Evolutionary conservation across 139 green algal species (phyloP), one percentile per base, ranked within the genome.

Genomic region (Chlorella ohadii): DNA sequence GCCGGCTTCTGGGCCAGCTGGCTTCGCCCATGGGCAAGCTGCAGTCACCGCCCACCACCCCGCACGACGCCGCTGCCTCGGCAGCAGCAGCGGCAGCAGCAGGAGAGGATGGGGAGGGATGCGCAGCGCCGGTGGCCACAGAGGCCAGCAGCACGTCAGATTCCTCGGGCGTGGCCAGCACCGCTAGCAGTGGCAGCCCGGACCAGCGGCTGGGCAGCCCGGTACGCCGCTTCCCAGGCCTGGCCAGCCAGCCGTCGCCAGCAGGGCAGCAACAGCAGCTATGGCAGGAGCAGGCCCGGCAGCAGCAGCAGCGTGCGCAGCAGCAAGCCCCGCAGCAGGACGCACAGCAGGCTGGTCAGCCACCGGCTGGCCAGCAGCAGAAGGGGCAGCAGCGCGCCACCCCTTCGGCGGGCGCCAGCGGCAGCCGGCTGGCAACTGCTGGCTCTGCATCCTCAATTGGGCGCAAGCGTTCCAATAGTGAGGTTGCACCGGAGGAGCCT

Each of bases 1-100:
- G 36, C 15, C 23, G n/a, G n/a, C 72, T 59, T 4, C 51, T 65
- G 72, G 72, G 28, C 41, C 71, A 63, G 39, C 38, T 47, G 36
- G 15, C 33, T 1, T 75, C 38, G 23, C 73, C 55, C 27, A 47
- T 68, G 34, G 51, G 47, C 79, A 72, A n/a, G 79, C 79, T 84
- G 67, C 66, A 78, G 25, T 84, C 79, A 4, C 79, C 79, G 67
- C 79, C 79, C 4, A 31, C 44, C 31, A 84, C 79, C 13, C 79
- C 79, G 7, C 33, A 38, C 2, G 66, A 84, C 5, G 64, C n/a
- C 17, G 36, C 25, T 7, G 34, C 44, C 6, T 9, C 2, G 44
- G 38, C 38, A 11, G 23, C 13, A 19, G 2, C 70, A 31, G 31
- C 44, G n/a, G 47, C 44, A 31, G 27, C 17, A 33, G 33, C 38